Evolutionary conservation across 2,329 filamentous ascomycete species (phyloP).

Genomic region (Colletotrichum truncatum): DNA sequence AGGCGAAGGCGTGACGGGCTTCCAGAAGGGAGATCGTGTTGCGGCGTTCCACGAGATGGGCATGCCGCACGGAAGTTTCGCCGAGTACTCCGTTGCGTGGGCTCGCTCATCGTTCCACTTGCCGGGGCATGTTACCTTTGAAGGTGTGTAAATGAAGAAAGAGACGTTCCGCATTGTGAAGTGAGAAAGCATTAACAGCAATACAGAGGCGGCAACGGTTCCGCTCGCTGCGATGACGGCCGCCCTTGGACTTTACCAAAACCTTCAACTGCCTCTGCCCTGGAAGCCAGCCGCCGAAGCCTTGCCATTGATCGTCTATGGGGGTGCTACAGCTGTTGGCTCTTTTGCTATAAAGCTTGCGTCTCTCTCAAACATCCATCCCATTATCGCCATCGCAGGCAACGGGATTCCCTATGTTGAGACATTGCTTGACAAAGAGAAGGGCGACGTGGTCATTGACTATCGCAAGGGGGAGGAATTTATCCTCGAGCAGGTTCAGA

Average conservation of each 20-base stretch:
- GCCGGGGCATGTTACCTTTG: conserved; percentile 37
- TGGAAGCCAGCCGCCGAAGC: conserved; percentile 47
- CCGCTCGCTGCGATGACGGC: conserved; percentile 49
- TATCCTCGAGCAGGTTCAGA: no score
- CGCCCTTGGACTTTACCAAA: conserved; percentile 57
- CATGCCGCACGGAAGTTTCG: conserved; percentile 54
- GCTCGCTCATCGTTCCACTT: conserved; percentile 49
- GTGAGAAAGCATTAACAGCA: no score
- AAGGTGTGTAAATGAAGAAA: no score
- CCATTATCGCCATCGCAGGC: conserved; percentile 67
- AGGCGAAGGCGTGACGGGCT: conserved; percentile 29
- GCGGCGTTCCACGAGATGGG: conserved; percentile 59
- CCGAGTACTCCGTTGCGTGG: conserved; percentile 49
- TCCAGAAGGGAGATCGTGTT: conserved; percentile 51
- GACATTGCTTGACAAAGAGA: conserved; percentile 22
- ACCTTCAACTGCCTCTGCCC: conserved; percentile 57
- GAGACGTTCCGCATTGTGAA: no score
- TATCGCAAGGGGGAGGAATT: no score
- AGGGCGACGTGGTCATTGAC: conserved; percentile 34
- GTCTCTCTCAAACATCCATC: conserved; percentile 59
- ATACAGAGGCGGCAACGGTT: conserved; percentile 48
- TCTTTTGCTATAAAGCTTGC: conserved; percentile 68
- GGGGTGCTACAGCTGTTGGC: conserved; percentile 62
- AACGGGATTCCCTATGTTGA: conserved; percentile 25
- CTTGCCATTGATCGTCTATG: conserved; percentile 53